Evolutionary conservation across 257 asterid genomes (phyloP), one percentile per base, ranked within the genome.

Genomic region (Nicotiana sylvestris): DNA sequence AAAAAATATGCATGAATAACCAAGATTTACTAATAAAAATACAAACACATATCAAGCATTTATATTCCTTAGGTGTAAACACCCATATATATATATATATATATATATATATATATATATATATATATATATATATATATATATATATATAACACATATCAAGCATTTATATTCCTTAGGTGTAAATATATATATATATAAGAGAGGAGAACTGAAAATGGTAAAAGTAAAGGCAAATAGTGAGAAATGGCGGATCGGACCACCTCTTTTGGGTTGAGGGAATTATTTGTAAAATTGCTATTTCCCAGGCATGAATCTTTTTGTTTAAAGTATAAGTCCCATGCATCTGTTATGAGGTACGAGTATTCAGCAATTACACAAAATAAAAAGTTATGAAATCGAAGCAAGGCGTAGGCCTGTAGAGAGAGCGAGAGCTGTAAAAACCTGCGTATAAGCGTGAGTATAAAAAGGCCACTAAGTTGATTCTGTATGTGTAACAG

Each of bases 361-460:
- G 6, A 21, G 12, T 72, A 72, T 10, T 13, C 12, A 46, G 21
- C n/a, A 70, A 70, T 70, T 43, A 69, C 13, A 72, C 6, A 62
- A 35, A 74, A 77, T 79, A 66, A 32, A n/a, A 27, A 61, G 51
- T 76, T 62, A 25, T 49, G 33, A 82, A 82, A 32, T 66, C 83
- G 83, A 89, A 82, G 91, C 85, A 57, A 77, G 32, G 35, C 16
- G 3, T 84, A 84, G 81, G 21, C 78, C 91, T 88, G 2, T 88
- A 64, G 49, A 39, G 49, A 39, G 49, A 39, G 46, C 10, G 76
- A 80, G 78, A 81, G 85, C 86, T 68, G 58, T 74, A 86, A 85
- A 86, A 77, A 43, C 78, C 81, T 76, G 60, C 77, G 9, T 64
- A 79, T 82, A 85, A 90, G 92, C 94, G 90, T 90, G 96, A 90